Base-by-base conservation (phyloP, 768 basidiomycete species). In the Termitomyces sp. region DNA sequence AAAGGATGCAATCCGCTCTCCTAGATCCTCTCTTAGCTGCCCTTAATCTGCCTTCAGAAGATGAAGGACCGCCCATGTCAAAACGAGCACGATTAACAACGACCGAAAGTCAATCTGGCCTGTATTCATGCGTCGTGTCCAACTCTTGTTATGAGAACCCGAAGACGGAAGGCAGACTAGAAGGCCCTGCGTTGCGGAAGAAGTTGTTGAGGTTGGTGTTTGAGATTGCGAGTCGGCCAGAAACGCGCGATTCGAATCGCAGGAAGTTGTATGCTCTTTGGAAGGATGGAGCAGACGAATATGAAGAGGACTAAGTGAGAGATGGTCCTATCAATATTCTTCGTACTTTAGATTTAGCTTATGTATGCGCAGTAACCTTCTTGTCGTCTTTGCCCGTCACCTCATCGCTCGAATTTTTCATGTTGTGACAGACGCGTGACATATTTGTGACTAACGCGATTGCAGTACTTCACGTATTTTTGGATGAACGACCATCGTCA, bases 261-360 rank as follows among this genome's bases (percentile, higher is more conserved):
- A 76, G 90, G 70, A 92, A 83, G 75, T 79, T 98, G 73, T 96
- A 94, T 68, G 79, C 79, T 5, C 70, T 94, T 27, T 96, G 91
- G 84, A 88, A 86, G 70, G 82, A 80, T 34, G 76, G 74, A 47
- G 78, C 75, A 36, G 37, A 52, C 12, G 51, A 51, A 27, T 82
- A 81, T 24, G 82, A 80, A 20, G 67, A 65, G 46, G 68, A 70
- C 53, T 63, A 56, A 24, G 68, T 66, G 29, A 67, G 69, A 36
- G 60, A 65, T 46, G 66, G 59, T 56, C 34, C 22, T 55, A 14
- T 36, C 24, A 37, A 14, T 31, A 46, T 57, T 49, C n/a, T 52
- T 52, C 26, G 18, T 27, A 26, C 18, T 12, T 27, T 41, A 52
- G 27, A 26, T n/a, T 27, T 39, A 51, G 36, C 27, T 41, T 20